Conservation (phyloP, 2,329 filamentous ascomycete genomes). For the Aschersonia sp. region DNA sequence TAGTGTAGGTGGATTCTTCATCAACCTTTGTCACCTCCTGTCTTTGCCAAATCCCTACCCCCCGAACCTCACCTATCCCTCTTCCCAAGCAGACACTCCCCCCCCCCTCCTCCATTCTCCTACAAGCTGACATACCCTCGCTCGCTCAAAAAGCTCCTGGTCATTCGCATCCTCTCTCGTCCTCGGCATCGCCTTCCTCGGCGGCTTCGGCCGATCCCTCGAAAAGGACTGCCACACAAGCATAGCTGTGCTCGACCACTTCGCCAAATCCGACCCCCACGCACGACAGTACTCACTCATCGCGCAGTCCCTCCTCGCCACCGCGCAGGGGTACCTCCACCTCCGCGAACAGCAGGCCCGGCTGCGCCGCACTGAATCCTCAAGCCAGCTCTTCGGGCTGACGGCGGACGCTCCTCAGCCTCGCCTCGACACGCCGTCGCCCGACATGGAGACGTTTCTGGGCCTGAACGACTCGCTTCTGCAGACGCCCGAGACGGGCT, state of each 20-base stretch:
- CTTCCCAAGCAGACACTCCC: too few relatives aligned
- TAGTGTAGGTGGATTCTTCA: conserved; percentile 26
- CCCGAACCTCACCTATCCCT: too few relatives aligned
- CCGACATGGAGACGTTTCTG: conserved; percentile 22
- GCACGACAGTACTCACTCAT: conserved; percentile 39
- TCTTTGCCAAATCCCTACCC: too few relatives aligned
- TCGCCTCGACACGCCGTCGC: conserved; percentile 6
- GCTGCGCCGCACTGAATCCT: conserved; percentile 31
- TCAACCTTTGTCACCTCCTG: not conserved
- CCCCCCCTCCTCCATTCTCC: too few relatives aligned
- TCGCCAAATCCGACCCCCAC: conserved; percentile 33
- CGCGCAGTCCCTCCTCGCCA: conserved; percentile 32
- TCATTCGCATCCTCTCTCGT: conserved; percentile 38
- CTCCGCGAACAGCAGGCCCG: conserved; percentile 31
- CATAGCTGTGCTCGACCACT: conserved; percentile 32
- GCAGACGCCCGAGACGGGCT: conserved; percentile 25
- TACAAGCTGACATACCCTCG: not conserved
- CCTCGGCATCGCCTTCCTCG: conserved; percentile 34
- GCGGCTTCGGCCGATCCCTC: conserved; percentile 35
- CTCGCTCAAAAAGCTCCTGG: conserved; percentile 27
- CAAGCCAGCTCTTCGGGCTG: conserved; percentile 35
- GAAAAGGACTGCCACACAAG: conserved; percentile 34
- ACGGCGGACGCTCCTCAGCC: conserved; percentile 9
- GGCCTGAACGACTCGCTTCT: conserved; percentile 22
- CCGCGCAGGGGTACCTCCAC: conserved; percentile 31